Conservation (phyloP, 1,284 basidiomycete genomes). For the Mrakiaceae sp. region DNA sequence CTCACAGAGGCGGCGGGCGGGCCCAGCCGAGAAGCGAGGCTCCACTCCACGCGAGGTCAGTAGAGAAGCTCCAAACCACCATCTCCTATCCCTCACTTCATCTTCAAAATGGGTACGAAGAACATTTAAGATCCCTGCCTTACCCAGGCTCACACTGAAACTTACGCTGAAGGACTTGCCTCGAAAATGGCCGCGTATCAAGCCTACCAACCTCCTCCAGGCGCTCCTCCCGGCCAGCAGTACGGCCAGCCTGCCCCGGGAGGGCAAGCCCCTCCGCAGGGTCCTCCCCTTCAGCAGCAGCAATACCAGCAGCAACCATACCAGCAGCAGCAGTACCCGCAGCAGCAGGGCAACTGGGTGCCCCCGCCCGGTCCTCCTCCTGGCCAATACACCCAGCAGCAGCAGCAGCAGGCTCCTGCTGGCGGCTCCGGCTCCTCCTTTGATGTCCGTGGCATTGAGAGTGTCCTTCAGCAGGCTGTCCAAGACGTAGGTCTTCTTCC, state of each 20-base stretch:
- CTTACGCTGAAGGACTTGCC: no score
- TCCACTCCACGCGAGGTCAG: no score
- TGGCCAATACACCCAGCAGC: background rate
- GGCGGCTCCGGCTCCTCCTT: background rate
- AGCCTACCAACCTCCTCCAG: conserved; percentile 10
- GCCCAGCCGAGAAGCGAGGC: no score
- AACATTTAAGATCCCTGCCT: no score
- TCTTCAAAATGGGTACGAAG: no score
- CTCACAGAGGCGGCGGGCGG: no score
- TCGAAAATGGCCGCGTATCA: no score
- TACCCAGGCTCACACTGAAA: no score
- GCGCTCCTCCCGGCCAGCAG: conserved; percentile 14
- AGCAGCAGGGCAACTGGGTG: background rate
- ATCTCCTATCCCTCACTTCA: no score
- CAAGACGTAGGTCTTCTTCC: conserved; percentile 18
- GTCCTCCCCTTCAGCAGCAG: conserved; percentile 17
- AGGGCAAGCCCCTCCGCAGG: conserved; percentile 18
- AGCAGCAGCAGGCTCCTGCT: background rate
- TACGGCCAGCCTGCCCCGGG: conserved; percentile 1
- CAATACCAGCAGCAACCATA: background rate
- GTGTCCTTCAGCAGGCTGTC: conserved; percentile 10
- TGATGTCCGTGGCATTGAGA: conserved; percentile 2
- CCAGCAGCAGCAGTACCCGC: no score
- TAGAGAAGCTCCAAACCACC: no score
- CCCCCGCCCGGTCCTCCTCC: conserved; percentile 11